Base-by-base conservation (phyloP, 805 yeast genomes). In the Wickerhamiella sergipiensis region DNA sequence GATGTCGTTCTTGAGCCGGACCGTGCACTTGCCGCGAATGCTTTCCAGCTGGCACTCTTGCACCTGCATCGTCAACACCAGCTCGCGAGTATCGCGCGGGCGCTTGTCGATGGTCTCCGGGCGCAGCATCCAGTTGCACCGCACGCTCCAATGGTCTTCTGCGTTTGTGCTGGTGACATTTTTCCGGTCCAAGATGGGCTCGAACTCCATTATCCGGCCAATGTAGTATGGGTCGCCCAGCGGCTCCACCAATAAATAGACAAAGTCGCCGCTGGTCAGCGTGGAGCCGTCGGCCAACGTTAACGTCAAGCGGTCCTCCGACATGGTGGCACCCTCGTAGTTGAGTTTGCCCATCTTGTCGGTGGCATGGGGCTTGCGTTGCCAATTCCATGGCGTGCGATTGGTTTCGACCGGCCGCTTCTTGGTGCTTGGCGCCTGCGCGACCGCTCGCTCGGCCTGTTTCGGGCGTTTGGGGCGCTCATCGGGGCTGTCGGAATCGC, bases 151-250 rank as follows among this genome's bases (percentile, higher is more conserved):
- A 48, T 73, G 72, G 26, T 72, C 73, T 2, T 83, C 81, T 8
- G 73, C 72, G 51, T 71, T 74, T 31, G 36, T 43, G 44, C 40
- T 24, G 26, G 22, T 49, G 42, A 39, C 67, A 57, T 2, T 57
- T 58, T 10, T 53, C 53, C 23, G 54, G 42, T 19, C 53, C 43
- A 19, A 38, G 15, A 38, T 36, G 22, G 24, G 24, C 2, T 71
- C 72, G 57, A 88, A 86, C 15, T 89, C 92, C 72, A 85, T 76
- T 40, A 90, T 74, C 43, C 90, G 72, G 0, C 94, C 97, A 44
- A 92, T 76, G 60, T 87, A 85, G 69, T 84, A 92, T 0, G 97
- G 97, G 59, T 87, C 96, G 1, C 95, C 92, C 0, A 95, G 87
- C 1, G 95, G 95, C 64, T 87, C 96, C 55, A 92, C 79, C 12